phyloP scores from a whole-genome alignment of 768 basidiomycete species.

The Aureoboletus auriporus region DNA sequence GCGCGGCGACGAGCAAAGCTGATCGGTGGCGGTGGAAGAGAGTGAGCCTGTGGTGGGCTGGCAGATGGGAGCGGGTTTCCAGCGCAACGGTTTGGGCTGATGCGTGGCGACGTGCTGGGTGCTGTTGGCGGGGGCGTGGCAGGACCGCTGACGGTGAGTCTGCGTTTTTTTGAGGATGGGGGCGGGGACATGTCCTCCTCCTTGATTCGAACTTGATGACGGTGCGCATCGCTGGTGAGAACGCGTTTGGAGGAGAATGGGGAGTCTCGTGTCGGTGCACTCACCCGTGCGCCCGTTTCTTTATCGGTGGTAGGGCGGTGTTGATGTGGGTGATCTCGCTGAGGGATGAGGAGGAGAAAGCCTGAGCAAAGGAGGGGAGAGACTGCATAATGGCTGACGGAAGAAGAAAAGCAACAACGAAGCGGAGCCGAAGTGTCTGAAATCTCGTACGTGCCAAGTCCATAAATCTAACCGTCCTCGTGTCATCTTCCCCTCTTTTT shows the following conservation, averaged over 20 bases:
- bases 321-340: conserved; percentile 44
- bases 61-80: conserved; percentile 21
- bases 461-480: conserved; percentile 3
- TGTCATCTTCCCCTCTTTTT: conserved; percentile 44
- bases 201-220: conserved; percentile 54
- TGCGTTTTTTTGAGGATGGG: conserved; percentile 58
- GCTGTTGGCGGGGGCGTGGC: conserved; percentile 57
- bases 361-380: conserved; percentile 76
- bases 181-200: conserved; percentile 48
- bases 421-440: too few relatives aligned
- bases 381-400: conserved; percentile 48
- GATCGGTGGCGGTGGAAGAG: conserved; percentile 66
- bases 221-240: conserved; percentile 29
- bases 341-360: conserved; percentile 60
- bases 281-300: conserved; percentile 37
- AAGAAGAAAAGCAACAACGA: background rate
- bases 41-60: conserved; percentile 24
- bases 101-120: conserved; percentile 43
- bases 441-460: background rate
- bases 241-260: conserved; percentile 10
- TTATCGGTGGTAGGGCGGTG: conserved; percentile 65
- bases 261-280: too few relatives aligned
- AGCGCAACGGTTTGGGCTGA: conserved; percentile 35
- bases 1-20: conserved; percentile 76
- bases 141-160: conserved; percentile 67